Evolutionary conservation across 1,284 basidiomycete species (phyloP).

Genomic region (Mycosarcoma mackinlayi): DNA sequence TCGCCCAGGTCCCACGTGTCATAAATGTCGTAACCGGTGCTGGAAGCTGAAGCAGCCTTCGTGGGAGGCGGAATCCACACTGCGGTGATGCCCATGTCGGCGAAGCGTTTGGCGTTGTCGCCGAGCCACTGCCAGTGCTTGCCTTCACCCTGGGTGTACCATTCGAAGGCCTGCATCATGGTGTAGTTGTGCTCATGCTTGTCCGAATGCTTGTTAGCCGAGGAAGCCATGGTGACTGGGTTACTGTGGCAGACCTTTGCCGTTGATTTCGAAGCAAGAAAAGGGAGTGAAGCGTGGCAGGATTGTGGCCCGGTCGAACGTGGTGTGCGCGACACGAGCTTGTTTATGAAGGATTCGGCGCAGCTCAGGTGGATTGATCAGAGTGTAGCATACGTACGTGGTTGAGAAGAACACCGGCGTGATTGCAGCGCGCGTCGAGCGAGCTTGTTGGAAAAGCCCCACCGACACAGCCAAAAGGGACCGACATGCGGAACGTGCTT

Average conservation of each 20-base stretch:
- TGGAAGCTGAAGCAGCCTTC: slow-evolving; percentile 68
- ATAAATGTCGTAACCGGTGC: slow-evolving; percentile 70
- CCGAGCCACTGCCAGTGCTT: slow-evolving; percentile 85
- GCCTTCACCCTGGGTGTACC: slow-evolving; percentile 71
- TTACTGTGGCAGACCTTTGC: too few species aligned
- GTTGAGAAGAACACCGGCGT: too few species aligned
- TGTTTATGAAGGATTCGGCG: too few species aligned
- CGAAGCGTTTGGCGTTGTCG: slow-evolving; percentile 76
- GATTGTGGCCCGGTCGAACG: too few species aligned
- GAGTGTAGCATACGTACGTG: too few species aligned
- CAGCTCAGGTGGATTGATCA: too few species aligned
- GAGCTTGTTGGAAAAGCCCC: slow-evolving; percentile 8
- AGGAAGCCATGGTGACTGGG: slow-evolving; percentile 43
- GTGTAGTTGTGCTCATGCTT: slow-evolving; percentile 54
- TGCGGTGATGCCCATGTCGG: slow-evolving; percentile 84
- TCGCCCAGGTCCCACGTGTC: slow-evolving; percentile 77
- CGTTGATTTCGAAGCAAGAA: too few species aligned
- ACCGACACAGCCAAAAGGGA: neutral
- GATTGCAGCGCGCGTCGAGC: neutral
- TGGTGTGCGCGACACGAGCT: too few species aligned
- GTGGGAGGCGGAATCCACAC: slow-evolving; percentile 73
- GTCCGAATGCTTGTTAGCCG: slow-evolving; percentile 53
- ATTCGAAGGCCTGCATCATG: slow-evolving; percentile 58
- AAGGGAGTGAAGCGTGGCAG: too few species aligned
- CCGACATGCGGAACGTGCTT: neutral